Percentiles rank a stretch among this genome's conserved stretches.
Conservation (phyloP, 1,139 yeast species). For the Scheffersomyces stambukii region DNA sequence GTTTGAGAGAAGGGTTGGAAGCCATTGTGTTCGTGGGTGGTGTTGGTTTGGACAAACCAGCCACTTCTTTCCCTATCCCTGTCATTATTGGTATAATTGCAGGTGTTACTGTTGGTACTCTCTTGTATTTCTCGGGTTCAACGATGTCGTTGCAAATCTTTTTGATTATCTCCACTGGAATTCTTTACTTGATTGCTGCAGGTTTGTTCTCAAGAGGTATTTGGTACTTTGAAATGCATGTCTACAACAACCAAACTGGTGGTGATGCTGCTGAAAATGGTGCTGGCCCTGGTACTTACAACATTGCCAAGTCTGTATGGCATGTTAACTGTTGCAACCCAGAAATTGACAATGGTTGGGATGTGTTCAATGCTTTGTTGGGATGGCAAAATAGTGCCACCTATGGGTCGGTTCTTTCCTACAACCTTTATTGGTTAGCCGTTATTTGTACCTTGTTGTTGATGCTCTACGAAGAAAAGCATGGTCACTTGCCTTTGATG, state of each 20-base stretch:
- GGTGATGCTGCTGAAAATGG: constrained; percentile 84
- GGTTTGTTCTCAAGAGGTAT: constrained; percentile 83
- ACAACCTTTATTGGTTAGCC: constrained; percentile 73
- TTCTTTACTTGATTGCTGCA: constrained; percentile 75
- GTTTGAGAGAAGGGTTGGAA: constrained; percentile 82
- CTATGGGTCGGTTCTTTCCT: constrained; percentile 73
- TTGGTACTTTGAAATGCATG: constrained; percentile 72
- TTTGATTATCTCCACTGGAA: constrained; percentile 70
- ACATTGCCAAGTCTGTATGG: constrained; percentile 69
- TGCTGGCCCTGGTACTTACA: constrained; percentile 84
- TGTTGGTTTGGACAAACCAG: constrained; percentile 72
- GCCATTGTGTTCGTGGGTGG: constrained; percentile 87
- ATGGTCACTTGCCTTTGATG: constrained; percentile 34
- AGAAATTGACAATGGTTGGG: constrained; percentile 81
- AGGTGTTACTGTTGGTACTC: constrained; percentile 58
- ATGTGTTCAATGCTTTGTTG: constrained; percentile 75
- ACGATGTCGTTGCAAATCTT: constrained; percentile 69
- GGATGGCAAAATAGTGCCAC: constrained; percentile 95
- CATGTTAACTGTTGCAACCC: constrained; percentile 92
- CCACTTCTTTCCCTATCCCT: constrained; percentile 78
- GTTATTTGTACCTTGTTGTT: constrained; percentile 47
- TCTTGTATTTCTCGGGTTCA: constrained; percentile 69
- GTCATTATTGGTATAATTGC: constrained; percentile 67
- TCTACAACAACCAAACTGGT: constrained; percentile 59
- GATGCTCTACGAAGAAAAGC: constrained; percentile 65